Evolutionary conservation across 116 monocot species (phyloP), one percentile per base, ranked within the genome.

Genomic region (Iris pallida): DNA sequence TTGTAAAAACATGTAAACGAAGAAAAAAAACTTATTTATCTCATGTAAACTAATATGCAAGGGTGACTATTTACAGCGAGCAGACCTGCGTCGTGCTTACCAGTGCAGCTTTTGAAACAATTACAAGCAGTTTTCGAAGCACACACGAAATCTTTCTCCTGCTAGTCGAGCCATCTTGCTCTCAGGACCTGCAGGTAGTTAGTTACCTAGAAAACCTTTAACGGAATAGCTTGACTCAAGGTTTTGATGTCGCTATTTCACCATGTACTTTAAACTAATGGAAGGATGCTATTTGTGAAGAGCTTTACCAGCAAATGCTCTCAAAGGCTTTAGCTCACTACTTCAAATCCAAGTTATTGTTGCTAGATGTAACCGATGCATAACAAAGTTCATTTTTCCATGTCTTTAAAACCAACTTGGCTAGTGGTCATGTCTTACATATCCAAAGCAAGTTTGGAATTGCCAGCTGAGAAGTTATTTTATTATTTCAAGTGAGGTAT

Each of bases 391-490:
- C 60, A 0, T 8, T 53, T 45, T 71, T 46, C 54, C 3, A 64
- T 57, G 2, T 48, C 16, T 41, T 17, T 12, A 69, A 41, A 53
- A 41, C 20, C 65, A 43, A 83, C 59, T 68, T 59, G 47, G 15
- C 19, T 7, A 14, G 40, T 57, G 16, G 30, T 12, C 13, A 66
- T 63, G 54, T 51, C 18, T 66, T 47, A 52, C 90, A 93, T 93
- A 82, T 99, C 46, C 91, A 93, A 61, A 86, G 82, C 77, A 93
- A 99, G 83, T 91, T 90, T 75, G 99, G 99, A 0, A 61, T 63
- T 76, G 47, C 75, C 55, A 88, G 64, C 71, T 84, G 83, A 75
- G 68, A 70, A n/a, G n/a, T n/a, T n/a, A n/a, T n/a, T n/a, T n/a
- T n/a, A n/a, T n/a, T n/a, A n/a, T n/a, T n/a, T n/a, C n/a, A n/a